Percentiles rank a stretch among this genome's conserved stretches.
phyloP scores from a whole-genome alignment of 1,284 basidiomycete species.

The Pholiota adiposa region DNA sequence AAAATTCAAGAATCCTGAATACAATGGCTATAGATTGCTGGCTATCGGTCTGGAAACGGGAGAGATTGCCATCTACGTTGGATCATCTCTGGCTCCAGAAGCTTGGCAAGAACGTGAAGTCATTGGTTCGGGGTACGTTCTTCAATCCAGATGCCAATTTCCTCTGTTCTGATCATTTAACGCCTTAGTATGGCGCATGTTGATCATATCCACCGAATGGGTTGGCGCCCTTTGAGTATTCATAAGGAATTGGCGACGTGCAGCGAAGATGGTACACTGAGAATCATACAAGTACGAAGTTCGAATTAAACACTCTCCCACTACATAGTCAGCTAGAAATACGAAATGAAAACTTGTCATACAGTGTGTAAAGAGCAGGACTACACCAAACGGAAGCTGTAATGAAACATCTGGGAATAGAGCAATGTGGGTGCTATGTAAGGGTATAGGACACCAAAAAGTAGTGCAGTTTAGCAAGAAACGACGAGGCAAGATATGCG shows the following conservation, averaged over 20 bases:
- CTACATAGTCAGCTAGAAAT: slow-evolving; percentile 30
- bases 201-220: slow-evolving; percentile 70
- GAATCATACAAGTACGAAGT: slow-evolving; percentile 63
- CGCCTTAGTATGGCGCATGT: slow-evolving; percentile 61
- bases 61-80: slow-evolving; percentile 60
- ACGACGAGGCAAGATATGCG: slow-evolving; percentile 39
- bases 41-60: slow-evolving; percentile 79
- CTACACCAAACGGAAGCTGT: slow-evolving; percentile 52
- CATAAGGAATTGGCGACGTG: slow-evolving; percentile 48
- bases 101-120: slow-evolving; percentile 55
- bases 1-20: neutral
- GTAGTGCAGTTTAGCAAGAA: slow-evolving; percentile 40
- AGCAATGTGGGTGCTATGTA: slow-evolving; percentile 51
- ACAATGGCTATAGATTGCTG: slow-evolving; percentile 49
- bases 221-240: slow-evolving; percentile 58
- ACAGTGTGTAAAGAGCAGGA: slow-evolving; percentile 58
- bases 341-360: slow-evolving; percentile 57
- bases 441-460: slow-evolving; percentile 65
- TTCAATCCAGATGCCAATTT: neutral
- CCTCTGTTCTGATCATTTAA: slow-evolving; percentile 1
- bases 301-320: slow-evolving; percentile 41
- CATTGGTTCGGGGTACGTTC: slow-evolving; percentile 53
- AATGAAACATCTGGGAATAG: slow-evolving; percentile 66
- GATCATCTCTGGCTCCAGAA: slow-evolving; percentile 30
- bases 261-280: slow-evolving; percentile 83